These are phyloP conservation scores for Sarcomyxa edulis DNA, from an alignment of 768 basidiomycete genomes.

Conservation along the genomic window DNA sequence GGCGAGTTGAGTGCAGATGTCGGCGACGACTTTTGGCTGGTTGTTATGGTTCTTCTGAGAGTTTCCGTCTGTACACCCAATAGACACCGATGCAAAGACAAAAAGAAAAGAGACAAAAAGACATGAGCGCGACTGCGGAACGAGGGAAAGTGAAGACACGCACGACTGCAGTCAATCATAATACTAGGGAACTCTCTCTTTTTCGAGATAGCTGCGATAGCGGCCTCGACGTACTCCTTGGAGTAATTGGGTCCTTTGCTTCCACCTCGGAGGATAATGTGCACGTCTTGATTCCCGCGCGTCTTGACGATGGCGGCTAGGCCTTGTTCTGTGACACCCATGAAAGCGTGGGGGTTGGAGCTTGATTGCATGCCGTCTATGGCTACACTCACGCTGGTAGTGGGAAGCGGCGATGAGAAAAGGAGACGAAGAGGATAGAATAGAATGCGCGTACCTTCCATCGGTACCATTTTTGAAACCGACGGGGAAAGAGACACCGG, in stretches of 20 bases:
- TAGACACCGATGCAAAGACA: slow-evolving; percentile 21
- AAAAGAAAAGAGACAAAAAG: slow-evolving; percentile 3
- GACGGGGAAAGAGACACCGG: slow-evolving; percentile 95
- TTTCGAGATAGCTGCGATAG: slow-evolving; percentile 60
- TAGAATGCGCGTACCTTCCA: slow-evolving; percentile 53
- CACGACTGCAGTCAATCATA: slow-evolving; percentile 38
- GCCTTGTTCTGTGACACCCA: slow-evolving; percentile 90
- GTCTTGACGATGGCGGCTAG: slow-evolving; percentile 4
- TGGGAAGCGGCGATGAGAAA: slow-evolving; percentile 1
- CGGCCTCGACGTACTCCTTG: slow-evolving; percentile 64
- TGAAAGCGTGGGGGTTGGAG: slow-evolving; percentile 86
- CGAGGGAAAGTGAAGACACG: slow-evolving; percentile 45
- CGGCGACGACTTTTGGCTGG: slow-evolving; percentile 84
- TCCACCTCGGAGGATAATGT: slow-evolving; percentile 94
- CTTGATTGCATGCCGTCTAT: slow-evolving; percentile 98
- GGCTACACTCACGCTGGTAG: slow-evolving; percentile 70
- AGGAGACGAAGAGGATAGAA: not conserved
- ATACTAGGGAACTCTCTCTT: slow-evolving; percentile 60
- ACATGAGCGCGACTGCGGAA: slow-evolving; percentile 7
- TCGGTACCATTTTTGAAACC: slow-evolving; percentile 99
- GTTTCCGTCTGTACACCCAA: slow-evolving; percentile 69
- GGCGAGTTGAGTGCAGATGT: slow-evolving; percentile 81
- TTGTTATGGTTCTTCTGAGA: slow-evolving; percentile 89
- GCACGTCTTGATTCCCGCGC: slow-evolving; percentile 83
- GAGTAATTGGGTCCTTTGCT: slow-evolving; percentile 86